Base-by-base conservation (phyloP, 257 asterid species). In the Ilex aquifolium region DNA sequence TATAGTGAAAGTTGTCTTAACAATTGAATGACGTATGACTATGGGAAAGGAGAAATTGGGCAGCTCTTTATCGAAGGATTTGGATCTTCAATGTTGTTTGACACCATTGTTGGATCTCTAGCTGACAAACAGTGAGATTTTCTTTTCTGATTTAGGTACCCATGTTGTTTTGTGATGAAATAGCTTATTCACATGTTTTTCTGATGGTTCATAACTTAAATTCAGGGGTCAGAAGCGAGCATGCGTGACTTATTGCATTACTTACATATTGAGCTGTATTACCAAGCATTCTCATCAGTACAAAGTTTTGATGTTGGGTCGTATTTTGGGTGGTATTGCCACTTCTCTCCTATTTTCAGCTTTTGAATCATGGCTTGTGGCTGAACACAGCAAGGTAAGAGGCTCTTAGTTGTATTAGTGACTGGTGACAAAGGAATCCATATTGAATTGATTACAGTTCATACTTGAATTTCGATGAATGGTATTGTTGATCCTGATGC, bases 341-440 rank as follows among this genome's bases (percentile, higher is more conserved):
- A 91, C 98, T 44, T 91, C 98, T 64, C 90, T 91, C 62, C 83
- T 91, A 80, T 91, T 86, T 69, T 91, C 98, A 60, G 82, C 96
- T 31, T 91, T 91, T 68, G 98, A 91, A 72, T 91, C 98, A 9
- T 91, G 98, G 98, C 95, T 91, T 60, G 98, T 91, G 70, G 98
- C 96, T 1, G 98, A 91, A 69, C 98, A 91, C 87, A 82, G 80
- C 87, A 91, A 91, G 98, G 98, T 91, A 46, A 21, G 27, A 21
- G 27, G 27, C 27, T 21, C 27, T 21, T 21, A 21, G 27, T 21
- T 21, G 0, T 21, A 21, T 21, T 1, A 21, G 27, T 21, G 27
- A 21, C 27, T 21, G 27, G 1, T 21, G 27, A 21, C 27, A 21
- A 1, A 21, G 27, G 27, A 21, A 21, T 21, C 27, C 27, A 21